phyloP scores from a whole-genome alignment of 139 green algal genomes.

The Closterium sp. region DNA sequence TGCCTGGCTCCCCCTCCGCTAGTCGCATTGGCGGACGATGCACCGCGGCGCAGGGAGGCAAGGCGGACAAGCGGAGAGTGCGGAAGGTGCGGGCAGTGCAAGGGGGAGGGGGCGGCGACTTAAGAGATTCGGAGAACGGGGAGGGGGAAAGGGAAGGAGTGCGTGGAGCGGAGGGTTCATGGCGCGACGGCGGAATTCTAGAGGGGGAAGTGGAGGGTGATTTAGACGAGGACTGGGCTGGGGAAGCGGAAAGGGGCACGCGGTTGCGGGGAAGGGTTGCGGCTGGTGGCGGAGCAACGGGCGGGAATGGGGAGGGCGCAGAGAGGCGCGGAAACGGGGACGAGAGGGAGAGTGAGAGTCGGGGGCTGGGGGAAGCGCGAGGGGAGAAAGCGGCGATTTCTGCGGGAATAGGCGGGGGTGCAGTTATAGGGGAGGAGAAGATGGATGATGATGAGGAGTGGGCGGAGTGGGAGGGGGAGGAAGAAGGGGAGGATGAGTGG shows the following conservation, averaged over 20 bases:
- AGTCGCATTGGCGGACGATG: not conserved
- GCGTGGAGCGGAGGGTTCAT: not conserved
- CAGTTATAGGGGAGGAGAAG: not conserved
- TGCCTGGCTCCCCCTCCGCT: not conserved
- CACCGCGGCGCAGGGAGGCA: not conserved
- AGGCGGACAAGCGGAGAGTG: not conserved
- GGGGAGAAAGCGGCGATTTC: not conserved
- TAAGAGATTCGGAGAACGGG: too few relatives aligned
- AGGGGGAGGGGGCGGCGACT: not conserved
- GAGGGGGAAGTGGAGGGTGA: not conserved
- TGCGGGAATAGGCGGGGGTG: not conserved
- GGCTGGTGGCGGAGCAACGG: not conserved
- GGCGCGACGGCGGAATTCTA: not conserved
- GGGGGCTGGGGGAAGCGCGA: not conserved
- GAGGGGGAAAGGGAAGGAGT: not conserved
- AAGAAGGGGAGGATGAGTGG: not conserved
- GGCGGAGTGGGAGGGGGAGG: not conserved
- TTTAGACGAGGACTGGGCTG: not conserved
- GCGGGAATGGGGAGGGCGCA: not conserved
- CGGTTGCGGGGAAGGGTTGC: not conserved
- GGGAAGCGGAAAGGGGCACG: not conserved
- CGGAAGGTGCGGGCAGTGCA: not conserved
- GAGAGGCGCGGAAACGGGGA: too few relatives aligned
- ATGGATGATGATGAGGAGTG: not conserved
- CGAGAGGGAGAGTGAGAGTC: not conserved